Conservation (phyloP, 441 rosid species). For the Raphanus hybrid region DNA sequence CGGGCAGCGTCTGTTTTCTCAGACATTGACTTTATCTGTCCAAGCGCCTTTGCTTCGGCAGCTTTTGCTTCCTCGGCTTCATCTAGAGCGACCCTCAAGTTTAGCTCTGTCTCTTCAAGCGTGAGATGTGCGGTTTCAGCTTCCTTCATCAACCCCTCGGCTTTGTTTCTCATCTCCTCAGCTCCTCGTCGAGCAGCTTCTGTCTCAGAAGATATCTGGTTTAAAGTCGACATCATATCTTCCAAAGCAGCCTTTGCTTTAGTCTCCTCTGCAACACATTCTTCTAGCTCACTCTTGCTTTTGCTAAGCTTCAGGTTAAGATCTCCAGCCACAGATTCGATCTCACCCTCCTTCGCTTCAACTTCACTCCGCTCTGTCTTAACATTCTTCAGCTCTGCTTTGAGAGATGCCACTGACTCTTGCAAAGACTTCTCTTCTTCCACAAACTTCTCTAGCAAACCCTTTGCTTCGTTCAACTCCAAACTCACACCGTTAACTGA, state of each 20-base stretch:
- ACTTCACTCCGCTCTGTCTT: slow-evolving; percentile 74
- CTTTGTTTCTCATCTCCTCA: slow-evolving; percentile 73
- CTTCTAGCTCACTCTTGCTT: slow-evolving; percentile 78
- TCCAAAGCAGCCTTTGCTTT: slow-evolving; percentile 69
- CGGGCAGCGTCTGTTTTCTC: slow-evolving; percentile 79
- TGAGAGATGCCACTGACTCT: slow-evolving; percentile 68
- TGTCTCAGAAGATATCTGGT: slow-evolving; percentile 53
- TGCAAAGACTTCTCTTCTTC: slow-evolving; percentile 78
- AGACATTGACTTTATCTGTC: slow-evolving; percentile 68
- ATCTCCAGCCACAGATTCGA: slow-evolving; percentile 77
- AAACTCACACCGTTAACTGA: slow-evolving; percentile 66
- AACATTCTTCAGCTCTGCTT: slow-evolving; percentile 72
- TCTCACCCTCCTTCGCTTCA: slow-evolving; percentile 79
- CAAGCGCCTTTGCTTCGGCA: slow-evolving; percentile 71
- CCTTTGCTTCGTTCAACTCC: slow-evolving; percentile 81
- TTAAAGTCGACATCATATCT: slow-evolving; percentile 78
- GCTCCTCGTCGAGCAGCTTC: slow-evolving; percentile 73
- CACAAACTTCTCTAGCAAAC: slow-evolving; percentile 68
- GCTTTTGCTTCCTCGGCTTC: slow-evolving; percentile 36
- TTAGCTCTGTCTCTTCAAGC: slow-evolving; percentile 76
- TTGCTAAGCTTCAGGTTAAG: slow-evolving; percentile 77
- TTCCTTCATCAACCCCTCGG: slow-evolving; percentile 69
- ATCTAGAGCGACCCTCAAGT: slow-evolving; percentile 63
- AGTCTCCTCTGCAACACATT: slow-evolving; percentile 62
- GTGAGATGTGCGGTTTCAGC: slow-evolving; percentile 60